Evolutionary conservation across 1,284 basidiomycete genomes (phyloP), one percentile per base, ranked within the genome.

Genomic region (Rugosomyces carneus): DNA sequence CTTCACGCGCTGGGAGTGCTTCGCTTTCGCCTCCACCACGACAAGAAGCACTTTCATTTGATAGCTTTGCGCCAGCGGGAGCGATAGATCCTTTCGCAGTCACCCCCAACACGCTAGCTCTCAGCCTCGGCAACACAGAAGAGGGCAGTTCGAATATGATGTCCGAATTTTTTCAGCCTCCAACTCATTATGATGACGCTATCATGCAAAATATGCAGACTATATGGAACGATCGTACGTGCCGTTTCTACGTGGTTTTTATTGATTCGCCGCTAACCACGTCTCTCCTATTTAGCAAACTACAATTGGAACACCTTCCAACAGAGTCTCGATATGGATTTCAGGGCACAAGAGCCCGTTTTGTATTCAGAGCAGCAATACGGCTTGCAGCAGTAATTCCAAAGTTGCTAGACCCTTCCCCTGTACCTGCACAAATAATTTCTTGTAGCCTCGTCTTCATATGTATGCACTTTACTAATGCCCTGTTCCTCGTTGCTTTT

Each of bases 121-220:
- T 54, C 10, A 45, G 50, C 18, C 45, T 60, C 9, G 53, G 51
- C 16, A 24, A 57, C 49, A 37, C 50, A 10, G 53, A 55, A 16
- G 51, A 48, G 21, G 21, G 21, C 27, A 34, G 47, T 8, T 24
- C 53, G 26, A 50, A 48, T 32, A 50, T 56, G 44, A 57, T 61
- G n/a, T 53, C 63, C 8, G 72, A 75, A 10, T 70, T 75, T 48
- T 77, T 78, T 64, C 68, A 73, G 26, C 68, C 76, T 1, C 69
- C 75, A 5, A 62, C 82, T 48, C 71, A 73, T 2, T 79, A 78
- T 52, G 80, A 84, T 50, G 63, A 67, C 8, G 79, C 81, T 40
- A 69, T 84, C 26, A 53, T 84, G 53, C 73, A 79, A 47, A 78
- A 76, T 13, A 77, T 83, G 61, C 77, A 80, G 51, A 71, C 74